phyloP scores from a whole-genome alignment of 768 basidiomycete species.

The Lactarius deliciosus region DNA sequence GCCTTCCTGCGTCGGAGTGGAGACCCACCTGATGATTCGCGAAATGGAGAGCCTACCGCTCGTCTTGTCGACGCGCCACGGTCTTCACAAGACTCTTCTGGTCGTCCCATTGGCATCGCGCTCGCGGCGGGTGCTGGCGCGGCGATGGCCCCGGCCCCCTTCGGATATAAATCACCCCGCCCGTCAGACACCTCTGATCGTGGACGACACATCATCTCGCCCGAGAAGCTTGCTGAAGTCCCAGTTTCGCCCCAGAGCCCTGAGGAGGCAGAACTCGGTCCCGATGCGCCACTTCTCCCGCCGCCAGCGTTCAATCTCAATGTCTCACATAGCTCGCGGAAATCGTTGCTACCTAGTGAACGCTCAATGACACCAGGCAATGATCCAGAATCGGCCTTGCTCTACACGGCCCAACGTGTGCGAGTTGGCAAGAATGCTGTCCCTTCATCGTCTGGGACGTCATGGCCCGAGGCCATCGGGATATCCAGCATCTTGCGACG shows the following conservation, averaged over 20 bases:
- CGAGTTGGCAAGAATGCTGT: slow-evolving; percentile 32
- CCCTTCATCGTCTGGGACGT: slow-evolving; percentile 31
- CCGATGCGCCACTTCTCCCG: slow-evolving; percentile 25
- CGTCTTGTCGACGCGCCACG: slow-evolving; percentile 21
- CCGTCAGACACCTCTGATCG: not conserved
- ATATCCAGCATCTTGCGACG: slow-evolving; percentile 18
- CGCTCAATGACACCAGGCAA: slow-evolving; percentile 34
- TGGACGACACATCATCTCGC: slow-evolving; percentile 23
- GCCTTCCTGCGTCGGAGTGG: slow-evolving; percentile 53
- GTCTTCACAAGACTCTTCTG: slow-evolving; percentile 11
- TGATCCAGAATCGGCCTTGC: slow-evolving; percentile 41
- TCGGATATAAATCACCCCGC: not conserved
- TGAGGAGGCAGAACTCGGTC: slow-evolving; percentile 21
- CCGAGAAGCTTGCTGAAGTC: slow-evolving; percentile 18
- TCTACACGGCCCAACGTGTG: slow-evolving; percentile 52
- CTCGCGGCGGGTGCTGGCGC: not conserved
- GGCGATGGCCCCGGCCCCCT: not conserved
- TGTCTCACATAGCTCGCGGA: slow-evolving; percentile 11
- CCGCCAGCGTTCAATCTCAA: slow-evolving; percentile 19
- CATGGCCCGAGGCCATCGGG: slow-evolving; percentile 22
- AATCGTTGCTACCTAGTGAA: slow-evolving; percentile 33
- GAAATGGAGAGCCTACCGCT: slow-evolving; percentile 14
- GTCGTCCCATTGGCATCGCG: slow-evolving; percentile 24
- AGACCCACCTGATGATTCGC: not conserved
- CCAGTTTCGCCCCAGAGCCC: not conserved